Conservation (phyloP, 2,329 filamentous ascomycete genomes). For the Dactylellina drechsleri region DNA sequence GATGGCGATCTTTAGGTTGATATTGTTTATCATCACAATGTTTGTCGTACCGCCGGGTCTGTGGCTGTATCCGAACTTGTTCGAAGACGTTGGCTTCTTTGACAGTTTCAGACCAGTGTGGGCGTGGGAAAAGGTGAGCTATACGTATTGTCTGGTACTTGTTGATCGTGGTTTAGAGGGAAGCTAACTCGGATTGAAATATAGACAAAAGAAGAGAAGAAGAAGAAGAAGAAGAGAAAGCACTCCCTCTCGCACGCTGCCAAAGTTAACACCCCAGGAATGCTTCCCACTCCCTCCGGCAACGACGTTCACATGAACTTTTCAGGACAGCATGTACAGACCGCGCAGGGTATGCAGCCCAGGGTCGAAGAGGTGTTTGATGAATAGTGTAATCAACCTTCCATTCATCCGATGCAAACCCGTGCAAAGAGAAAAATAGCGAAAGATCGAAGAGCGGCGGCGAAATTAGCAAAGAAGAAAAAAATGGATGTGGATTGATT, state of each 20-base stretch:
- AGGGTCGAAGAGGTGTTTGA: conserved; percentile 54
- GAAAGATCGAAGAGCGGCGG: background rate
- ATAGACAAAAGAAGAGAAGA: conserved; percentile 52
- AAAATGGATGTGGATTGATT: no score
- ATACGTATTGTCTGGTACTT: background rate
- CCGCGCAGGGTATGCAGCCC: conserved; percentile 49
- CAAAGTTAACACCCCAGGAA: conserved; percentile 37
- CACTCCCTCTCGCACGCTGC: conserved; percentile 39
- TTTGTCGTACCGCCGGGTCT: conserved; percentile 84
- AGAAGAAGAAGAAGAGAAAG: conserved; percentile 54
- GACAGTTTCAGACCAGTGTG: conserved; percentile 95
- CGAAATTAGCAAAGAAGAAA: no score
- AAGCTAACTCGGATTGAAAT: background rate
- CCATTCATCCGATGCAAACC: background rate
- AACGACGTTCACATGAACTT: conserved; percentile 50
- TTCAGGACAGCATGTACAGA: conserved; percentile 34
- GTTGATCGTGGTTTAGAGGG: background rate
- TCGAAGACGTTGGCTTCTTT: conserved; percentile 98
- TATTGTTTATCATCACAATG: conserved; percentile 92
- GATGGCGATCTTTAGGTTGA: conserved; percentile 96
- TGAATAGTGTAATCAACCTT: conserved; percentile 22
- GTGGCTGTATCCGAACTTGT: conserved; percentile 98
- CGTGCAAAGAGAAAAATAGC: background rate
- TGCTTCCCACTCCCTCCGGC: conserved; percentile 42
- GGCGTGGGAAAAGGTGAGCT: conserved; percentile 93